Evolutionary conservation across 2,329 filamentous ascomycete species (phyloP).

Genomic region (Cordyceps militaris): DNA sequence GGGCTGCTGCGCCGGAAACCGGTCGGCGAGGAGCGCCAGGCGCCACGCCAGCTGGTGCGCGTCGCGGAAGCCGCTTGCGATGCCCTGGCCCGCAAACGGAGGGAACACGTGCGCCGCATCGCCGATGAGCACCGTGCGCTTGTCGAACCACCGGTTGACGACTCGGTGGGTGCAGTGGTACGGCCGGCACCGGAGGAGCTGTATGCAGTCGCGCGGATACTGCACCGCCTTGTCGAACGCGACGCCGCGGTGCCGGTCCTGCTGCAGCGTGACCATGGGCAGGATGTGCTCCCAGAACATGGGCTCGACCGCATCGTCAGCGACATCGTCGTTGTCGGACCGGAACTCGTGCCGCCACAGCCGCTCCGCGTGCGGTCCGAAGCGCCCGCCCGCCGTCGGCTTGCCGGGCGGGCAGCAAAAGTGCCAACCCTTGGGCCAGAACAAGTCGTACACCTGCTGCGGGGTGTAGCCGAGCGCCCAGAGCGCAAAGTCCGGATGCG

Average conservation of each 20-base stretch:
- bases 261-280: slow-evolving; percentile 13
- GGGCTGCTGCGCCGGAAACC: neutral
- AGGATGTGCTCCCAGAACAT: slow-evolving; percentile 25
- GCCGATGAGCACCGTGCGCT: slow-evolving; percentile 36
- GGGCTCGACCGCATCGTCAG: slow-evolving; percentile 14
- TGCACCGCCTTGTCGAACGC: slow-evolving; percentile 16
- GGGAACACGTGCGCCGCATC: slow-evolving; percentile 47
- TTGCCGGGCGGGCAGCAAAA: slow-evolving; percentile 36
- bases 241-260: slow-evolving; percentile 3
- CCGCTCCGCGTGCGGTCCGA: slow-evolving; percentile 32
- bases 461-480: slow-evolving; percentile 40
- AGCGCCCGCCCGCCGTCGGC: slow-evolving; percentile 37
- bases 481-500: slow-evolving; percentile 41
- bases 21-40: slow-evolving; percentile 15
- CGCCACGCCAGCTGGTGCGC: slow-evolving; percentile 29
- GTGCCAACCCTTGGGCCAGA: slow-evolving; percentile 37
- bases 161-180: slow-evolving; percentile 35
- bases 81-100: slow-evolving; percentile 35
- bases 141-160: slow-evolving; percentile 39
- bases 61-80: slow-evolving; percentile 29
- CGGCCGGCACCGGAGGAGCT: slow-evolving; percentile 37
- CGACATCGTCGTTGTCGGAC: slow-evolving; percentile 18
- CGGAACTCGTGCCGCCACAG: slow-evolving; percentile 37
- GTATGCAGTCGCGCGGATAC: slow-evolving; percentile 39
- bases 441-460: slow-evolving; percentile 39